Evolutionary conservation across 805 yeast genomes (phyloP), one percentile per base, ranked within the genome.

Genomic region (Candida hispaniensis): DNA sequence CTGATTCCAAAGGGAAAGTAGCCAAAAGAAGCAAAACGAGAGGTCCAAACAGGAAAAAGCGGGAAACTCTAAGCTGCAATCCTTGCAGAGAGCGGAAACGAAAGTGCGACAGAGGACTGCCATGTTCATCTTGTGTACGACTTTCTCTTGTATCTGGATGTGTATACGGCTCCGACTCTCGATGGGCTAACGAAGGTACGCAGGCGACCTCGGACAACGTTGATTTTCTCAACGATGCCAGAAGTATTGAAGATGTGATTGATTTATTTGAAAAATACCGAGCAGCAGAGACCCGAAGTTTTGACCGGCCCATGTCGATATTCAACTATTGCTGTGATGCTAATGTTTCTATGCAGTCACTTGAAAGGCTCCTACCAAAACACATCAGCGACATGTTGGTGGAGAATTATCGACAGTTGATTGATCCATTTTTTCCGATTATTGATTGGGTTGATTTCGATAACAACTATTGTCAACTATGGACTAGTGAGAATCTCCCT

Each of bases 61-160:
- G 34, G 5, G 34, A 30, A 17, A 30, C 34, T 11, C 34, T 30
- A 15, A 21, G 26, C 26, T 30, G 34, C 34, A 30, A 30, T 20
- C 34, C 34, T 3, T 30, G 34, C 34, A 25, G 34, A 9, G 22
- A 30, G 34, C 26, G 34, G 4, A 30, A 30, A 8, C 34, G 34
- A 14, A 30, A 30, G 26, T 30, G 34, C 20, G 34, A 30, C 34
- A 25, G 22, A 7, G 34, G 34, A 11, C 20, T 26, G 1, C 34
- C 34, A 14, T 30, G 34, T 16, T 21, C 34, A 11, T 21, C 20
- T 26, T 30, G 34, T 15, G 26, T 30, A 12, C 20, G 22, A 20
- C 34, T 30, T 20, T 21, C 20, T 26, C 20, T 30, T 6, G 34
- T 21, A 30, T 25, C 34, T 15, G 22, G 26, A 14, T 30, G 34